Base-by-base conservation (phyloP, 2,329 filamentous ascomycete species). In the Allantophomopsis lycopodina region DNA sequence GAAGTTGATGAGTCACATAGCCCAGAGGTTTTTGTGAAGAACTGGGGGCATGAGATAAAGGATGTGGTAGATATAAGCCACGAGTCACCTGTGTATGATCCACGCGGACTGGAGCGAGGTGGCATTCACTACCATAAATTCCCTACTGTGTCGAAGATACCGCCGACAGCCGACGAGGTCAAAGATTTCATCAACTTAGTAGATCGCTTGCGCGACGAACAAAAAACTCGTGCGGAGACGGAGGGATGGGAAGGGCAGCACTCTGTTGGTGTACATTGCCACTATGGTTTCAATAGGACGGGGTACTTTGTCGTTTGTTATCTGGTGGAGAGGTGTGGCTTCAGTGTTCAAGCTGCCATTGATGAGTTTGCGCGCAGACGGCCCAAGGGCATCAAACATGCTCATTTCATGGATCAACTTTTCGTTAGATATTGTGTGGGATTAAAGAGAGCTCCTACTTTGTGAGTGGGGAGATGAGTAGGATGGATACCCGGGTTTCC, bases 241-340 rank as follows among this genome's bases (percentile, higher is more conserved):
- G 61, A 65, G 40, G 43, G 43, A 2, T 63, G 57, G 48, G 58
- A 56, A 40, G 55, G 60, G 5, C 51, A 63, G 1, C 58, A 60
- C 15, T 63, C 79, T 36, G 73, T 94, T 38, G 88, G 81, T 2
- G 85, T 94, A 0, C 89, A 96, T 56, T 96, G 89, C 52, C 89
- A 96, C 54, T 95, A 95, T 50, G 89, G 89, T 0, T 95, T 93
- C 63, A 95, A 96, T 56, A 74, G 88, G 16, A 95, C 89, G 0
- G 89, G 89, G 0, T 94, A 89, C 57, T 83, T 95, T 54, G 76
- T 96, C 38, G 81, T 85, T 23, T 86, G 79, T 52, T 96, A 95
- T 54, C 65, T 96, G n/a, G 79, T 95, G 12, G 87, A 95, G 62
- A 68, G 76, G 36, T 73, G 82, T 48, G 78, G 74, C 0, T 88